These are phyloP conservation scores for Phytophthora pluvialis DNA, from an alignment of 352 stramenopile genomes.

Conservation along the genomic window DNA sequence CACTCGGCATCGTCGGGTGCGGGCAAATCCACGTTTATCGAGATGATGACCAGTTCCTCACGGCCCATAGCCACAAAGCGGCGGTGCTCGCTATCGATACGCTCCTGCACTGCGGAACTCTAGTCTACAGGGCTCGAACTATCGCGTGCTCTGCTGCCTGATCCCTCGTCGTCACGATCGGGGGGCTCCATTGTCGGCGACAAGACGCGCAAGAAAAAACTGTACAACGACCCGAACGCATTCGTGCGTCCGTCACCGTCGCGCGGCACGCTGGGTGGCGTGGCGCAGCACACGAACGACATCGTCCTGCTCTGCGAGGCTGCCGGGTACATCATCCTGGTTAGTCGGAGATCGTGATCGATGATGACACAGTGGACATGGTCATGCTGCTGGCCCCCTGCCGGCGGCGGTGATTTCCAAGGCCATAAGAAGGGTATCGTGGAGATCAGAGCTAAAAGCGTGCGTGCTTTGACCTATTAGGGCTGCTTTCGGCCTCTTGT, in stretches of 20 bases:
- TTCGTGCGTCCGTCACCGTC: conserved; percentile 95
- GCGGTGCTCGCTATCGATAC: conserved; percentile 94
- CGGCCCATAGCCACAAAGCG: conserved; percentile 84
- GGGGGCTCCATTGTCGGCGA: conserved; percentile 98
- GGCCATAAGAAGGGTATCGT: conserved; percentile 99
- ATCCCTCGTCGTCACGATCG: conserved; percentile 95
- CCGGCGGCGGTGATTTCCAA: conserved; percentile 96
- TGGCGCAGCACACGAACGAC: conserved; percentile 87
- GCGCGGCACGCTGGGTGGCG: conserved; percentile 77
- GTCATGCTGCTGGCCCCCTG: conserved; percentile 95
- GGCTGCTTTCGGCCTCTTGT: neutral
- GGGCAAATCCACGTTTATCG: conserved; percentile 98
- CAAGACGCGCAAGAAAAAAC: conserved; percentile 97
- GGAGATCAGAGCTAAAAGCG: conserved; percentile 90
- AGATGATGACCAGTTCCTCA: conserved; percentile 92
- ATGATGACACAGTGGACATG: conserved; percentile 97
- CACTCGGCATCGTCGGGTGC: conserved; percentile 93
- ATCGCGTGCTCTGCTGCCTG: conserved; percentile 36
- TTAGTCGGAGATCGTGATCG: conserved; percentile 97
- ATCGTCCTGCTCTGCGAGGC: conserved; percentile 95
- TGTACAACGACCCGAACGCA: conserved; percentile 92
- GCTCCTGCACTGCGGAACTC: neutral
- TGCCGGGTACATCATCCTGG: conserved; percentile 95
- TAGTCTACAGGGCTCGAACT: neutral
- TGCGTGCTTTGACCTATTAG: conserved; percentile 17